These are phyloP conservation scores for Candida corydali DNA, from an alignment of 805 yeast genomes.

Conservation along the genomic window DNA sequence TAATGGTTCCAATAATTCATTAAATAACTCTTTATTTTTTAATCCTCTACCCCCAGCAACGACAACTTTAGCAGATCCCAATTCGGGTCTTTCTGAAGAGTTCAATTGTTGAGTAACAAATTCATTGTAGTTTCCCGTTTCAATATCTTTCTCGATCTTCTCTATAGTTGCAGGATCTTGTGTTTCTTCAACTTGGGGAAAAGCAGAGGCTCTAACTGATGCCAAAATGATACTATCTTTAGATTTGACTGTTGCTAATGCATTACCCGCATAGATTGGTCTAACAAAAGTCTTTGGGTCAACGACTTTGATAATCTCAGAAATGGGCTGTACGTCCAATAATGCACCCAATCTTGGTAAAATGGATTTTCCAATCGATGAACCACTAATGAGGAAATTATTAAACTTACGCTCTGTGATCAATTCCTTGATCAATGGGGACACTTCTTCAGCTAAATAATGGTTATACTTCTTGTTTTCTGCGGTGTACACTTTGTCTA, in stretches of 20 bases:
- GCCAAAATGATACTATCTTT: slow-evolving; percentile 61
- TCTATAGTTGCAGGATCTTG: slow-evolving; percentile 44
- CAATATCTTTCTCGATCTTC: slow-evolving; percentile 37
- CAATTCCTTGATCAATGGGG: slow-evolving; percentile 58
- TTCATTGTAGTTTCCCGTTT: slow-evolving; percentile 40
- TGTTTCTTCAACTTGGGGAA: slow-evolving; percentile 36
- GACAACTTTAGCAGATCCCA: slow-evolving; percentile 75
- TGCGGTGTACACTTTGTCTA: slow-evolving; percentile 56
- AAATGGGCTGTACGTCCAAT: slow-evolving; percentile 81
- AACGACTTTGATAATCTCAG: slow-evolving; percentile 72
- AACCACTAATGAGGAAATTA: slow-evolving; percentile 75
- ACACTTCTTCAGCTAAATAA: slow-evolving; percentile 72
- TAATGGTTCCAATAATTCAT: slow-evolving; percentile 69
- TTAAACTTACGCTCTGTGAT: slow-evolving; percentile 45
- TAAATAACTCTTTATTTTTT: slow-evolving; percentile 85
- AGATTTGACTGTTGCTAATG: slow-evolving; percentile 74
- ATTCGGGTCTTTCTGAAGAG: slow-evolving; percentile 84
- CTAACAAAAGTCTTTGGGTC: slow-evolving; percentile 73
- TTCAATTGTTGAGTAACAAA: slow-evolving; percentile 76
- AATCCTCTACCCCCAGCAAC: slow-evolving; percentile 95
- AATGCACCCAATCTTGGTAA: slow-evolving; percentile 85
- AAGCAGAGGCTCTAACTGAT: slow-evolving; percentile 84
- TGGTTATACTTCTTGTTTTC: slow-evolving; percentile 58
- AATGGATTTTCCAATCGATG: slow-evolving; percentile 83
- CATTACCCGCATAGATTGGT: slow-evolving; percentile 96